Evolutionary conservation across 352 stramenopile genomes (phyloP).

Genomic region (Pythium vanterpoolii): DNA sequence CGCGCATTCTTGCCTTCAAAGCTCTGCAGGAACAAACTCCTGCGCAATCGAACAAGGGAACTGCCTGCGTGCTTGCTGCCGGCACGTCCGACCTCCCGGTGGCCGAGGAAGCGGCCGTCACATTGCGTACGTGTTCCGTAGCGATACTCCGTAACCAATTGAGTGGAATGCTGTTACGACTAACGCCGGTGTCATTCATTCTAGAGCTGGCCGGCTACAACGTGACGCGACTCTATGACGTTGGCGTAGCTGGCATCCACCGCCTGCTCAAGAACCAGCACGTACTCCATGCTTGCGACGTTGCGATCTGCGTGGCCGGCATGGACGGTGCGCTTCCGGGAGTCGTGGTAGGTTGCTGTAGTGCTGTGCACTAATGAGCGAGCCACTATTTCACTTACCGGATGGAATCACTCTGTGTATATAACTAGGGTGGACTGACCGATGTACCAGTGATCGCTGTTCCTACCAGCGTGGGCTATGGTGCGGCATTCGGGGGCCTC

Average conservation of each 20-base stretch:
- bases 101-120: constrained; percentile 95
- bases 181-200: not conserved
- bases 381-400: no score
- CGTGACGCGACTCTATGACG: constrained; percentile 88
- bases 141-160: not conserved
- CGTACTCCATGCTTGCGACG: constrained; percentile 81
- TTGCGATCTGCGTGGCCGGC: constrained; percentile 95
- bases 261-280: constrained; percentile 87
- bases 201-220: constrained; percentile 86
- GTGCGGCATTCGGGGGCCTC: constrained; percentile 86
- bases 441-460: constrained; percentile 85
- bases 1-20: constrained; percentile 68
- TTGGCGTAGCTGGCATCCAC: constrained; percentile 93
- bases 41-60: not conserved
- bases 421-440: constrained; percentile 70
- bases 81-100: constrained; percentile 96
- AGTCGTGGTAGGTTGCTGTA: no score
- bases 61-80: constrained; percentile 87
- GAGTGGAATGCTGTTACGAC: not conserved
- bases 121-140: constrained; percentile 53
- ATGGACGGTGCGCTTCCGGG: constrained; percentile 97
- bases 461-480: constrained; percentile 93
- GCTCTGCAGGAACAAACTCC: constrained; percentile 10
- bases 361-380: constrained; percentile 21
- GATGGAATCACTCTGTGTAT: not conserved